These are phyloP conservation scores for Gamarada debralockiae DNA, from an alignment of 495 filamentous ascomycete genomes.

Conservation along the genomic window DNA sequence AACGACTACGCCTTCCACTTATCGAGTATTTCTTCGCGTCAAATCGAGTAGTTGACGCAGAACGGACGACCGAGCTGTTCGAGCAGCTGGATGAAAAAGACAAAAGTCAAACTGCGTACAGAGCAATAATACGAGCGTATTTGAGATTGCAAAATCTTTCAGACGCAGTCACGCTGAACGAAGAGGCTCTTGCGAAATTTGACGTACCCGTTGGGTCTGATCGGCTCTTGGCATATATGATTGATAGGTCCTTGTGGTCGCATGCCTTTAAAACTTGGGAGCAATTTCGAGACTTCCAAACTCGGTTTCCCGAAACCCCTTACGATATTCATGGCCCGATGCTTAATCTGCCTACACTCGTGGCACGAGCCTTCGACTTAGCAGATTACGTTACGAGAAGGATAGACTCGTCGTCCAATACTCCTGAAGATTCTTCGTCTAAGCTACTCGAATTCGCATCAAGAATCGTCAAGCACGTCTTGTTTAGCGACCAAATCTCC, in stretches of 20 bases:
- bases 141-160: constrained; percentile 25
- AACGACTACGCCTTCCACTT: constrained; percentile 11
- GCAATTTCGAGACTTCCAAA: constrained; percentile 16
- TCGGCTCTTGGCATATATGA: constrained; percentile 28
- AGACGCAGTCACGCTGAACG: constrained; percentile 32
- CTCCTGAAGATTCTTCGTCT: neutral
- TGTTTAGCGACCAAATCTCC: constrained; percentile 1
- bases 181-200: constrained; percentile 20
- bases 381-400: constrained; percentile 3
- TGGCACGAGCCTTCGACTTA: neutral
- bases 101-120: constrained; percentile 1
- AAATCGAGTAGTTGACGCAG: constrained; percentile 27
- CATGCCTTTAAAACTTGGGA: constrained; percentile 7
- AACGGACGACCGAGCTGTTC: constrained; percentile 40
- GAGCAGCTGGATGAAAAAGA: constrained; percentile 17
- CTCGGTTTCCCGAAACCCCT: neutral
- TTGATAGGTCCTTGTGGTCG: constrained; percentile 26
- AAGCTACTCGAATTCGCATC: constrained; percentile 3
- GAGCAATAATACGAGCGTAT: constrained; percentile 17
- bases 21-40: constrained; percentile 36
- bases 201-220: constrained; percentile 25
- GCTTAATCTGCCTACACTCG: constrained; percentile 2
- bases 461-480: constrained; percentile 1
- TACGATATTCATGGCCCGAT: neutral
- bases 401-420: neutral